These are phyloP conservation scores for Acanthamoeba rhysodes DNA, from an alignment of 208 protist species.

Conservation along the genomic window DNA sequence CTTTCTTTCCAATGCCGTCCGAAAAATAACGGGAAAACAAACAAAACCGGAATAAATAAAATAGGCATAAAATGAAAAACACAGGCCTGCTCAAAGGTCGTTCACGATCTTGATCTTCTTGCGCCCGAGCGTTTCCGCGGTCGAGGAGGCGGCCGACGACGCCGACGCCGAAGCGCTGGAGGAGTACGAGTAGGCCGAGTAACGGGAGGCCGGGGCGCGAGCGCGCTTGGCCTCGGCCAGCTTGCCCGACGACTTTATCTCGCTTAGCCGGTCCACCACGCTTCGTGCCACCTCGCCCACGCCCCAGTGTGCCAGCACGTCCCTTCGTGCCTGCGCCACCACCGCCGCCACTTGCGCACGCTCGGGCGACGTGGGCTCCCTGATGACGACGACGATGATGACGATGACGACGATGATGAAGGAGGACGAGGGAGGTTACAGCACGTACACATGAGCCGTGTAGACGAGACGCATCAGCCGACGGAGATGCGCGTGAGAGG, in stretches of 20 bases:
- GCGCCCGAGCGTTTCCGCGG: neutral
- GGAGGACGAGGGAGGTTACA: neutral
- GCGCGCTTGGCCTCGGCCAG: neutral
- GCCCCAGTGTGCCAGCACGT: neutral
- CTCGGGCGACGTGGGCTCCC: neutral
- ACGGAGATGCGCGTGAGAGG: neutral
- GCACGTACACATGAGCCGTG: neutral
- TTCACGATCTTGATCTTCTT: slow-evolving; percentile 7
- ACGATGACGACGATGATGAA: neutral
- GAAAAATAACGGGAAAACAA: neutral
- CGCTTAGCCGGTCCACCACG: neutral
- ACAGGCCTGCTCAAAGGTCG: no score
- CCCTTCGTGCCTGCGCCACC: neutral
- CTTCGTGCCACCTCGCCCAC: neutral
- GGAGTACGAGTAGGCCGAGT: neutral
- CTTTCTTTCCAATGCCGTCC: neutral
- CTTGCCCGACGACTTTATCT: neutral
- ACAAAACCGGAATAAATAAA: neutral
- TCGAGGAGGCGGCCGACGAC: neutral
- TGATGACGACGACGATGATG: neutral
- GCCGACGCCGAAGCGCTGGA: neutral
- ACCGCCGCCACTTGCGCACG: neutral
- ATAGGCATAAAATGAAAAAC: neutral
- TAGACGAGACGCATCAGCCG: slow-evolving; percentile 49
- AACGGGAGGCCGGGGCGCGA: neutral